Evolutionary conservation across 2,329 filamentous ascomycete genomes (phyloP).

Genomic region (Colletotrichum sp.): DNA sequence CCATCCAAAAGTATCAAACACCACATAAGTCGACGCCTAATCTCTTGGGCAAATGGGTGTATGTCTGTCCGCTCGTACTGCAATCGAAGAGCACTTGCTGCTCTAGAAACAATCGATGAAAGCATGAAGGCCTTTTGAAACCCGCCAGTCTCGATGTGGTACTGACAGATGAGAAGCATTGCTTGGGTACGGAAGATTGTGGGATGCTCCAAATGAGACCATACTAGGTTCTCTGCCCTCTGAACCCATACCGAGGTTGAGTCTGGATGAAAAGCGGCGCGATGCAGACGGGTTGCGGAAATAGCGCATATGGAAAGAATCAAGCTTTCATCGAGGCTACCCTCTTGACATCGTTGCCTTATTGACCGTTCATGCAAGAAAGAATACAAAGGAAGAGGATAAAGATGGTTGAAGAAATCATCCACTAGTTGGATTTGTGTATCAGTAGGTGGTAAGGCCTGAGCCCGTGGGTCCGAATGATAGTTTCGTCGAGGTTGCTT

Average conservation of each 20-base stretch:
- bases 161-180: conserved; percentile 48
- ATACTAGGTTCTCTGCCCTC: background rate
- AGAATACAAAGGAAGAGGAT: conserved; percentile 24
- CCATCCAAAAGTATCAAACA: conserved; percentile 48
- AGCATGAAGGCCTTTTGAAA: conserved; percentile 52
- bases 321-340: conserved; percentile 20
- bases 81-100: conserved; percentile 46
- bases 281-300: background rate
- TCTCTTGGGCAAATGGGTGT: conserved; percentile 46
- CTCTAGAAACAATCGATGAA: conserved; percentile 46
- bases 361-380: background rate
- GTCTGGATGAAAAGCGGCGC: background rate
- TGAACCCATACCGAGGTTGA: background rate
- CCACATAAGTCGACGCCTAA: conserved; percentile 49
- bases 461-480: background rate
- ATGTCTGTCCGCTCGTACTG: conserved; percentile 47
- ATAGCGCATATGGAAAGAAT: background rate
- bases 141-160: conserved; percentile 45
- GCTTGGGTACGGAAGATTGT: conserved; percentile 37
- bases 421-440: conserved; percentile 23
- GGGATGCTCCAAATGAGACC: conserved; percentile 19
- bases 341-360: background rate
- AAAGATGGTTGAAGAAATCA: conserved; percentile 26
- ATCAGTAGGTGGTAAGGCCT: background rate
- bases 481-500: background rate